Evolutionary conservation across 371 early-diverging fungal species (phyloP), one percentile per base, ranked within the genome.

Genomic region (Phascolomyces articulosus): DNA sequence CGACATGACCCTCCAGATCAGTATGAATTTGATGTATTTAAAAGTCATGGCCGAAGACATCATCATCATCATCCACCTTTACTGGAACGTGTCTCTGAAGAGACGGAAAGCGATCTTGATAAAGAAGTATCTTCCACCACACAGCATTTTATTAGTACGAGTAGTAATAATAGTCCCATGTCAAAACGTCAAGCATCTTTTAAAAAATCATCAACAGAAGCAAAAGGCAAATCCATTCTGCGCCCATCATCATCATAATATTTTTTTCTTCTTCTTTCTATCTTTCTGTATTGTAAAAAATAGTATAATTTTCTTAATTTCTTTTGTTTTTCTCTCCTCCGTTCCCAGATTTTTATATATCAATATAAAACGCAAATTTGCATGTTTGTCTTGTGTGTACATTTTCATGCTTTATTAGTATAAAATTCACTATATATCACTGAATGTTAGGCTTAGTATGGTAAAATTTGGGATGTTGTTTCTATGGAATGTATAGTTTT

Each of bases 1-100:
- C 63, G 60, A 29, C 44, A 51, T 26, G 64, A 63, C 10, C 53
- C 34, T 9, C 11, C 31, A 0, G 64, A 70, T 56, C 60, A 63
- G n/a, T 66, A 66, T 27, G 71, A 70, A 58, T 63, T 70, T 38
- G 60, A 63, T 8, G 63, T 64, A 31, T 51, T 68, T 15, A 40
- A 44, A 9, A 53, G 28, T 20, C 40, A 38, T 21, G 15, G 23
- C 9, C 51, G 51, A 11, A 4, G 51, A 24, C 23, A 51, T 24
- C 51, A 24, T 47, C 18, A 38, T 38, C 38, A 38, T 18, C 16
- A 44, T n/a, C 44, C 44, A 15, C 44, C 44, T 18, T 20, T 29
- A 20, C 38, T 48, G 10, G 62, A 57, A n/a, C 60, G 56, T 31
- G 56, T 55, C 29, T 55, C 56, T 29, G 56, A 55, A 55, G 56